Evolutionary conservation across 345 rosid species (phyloP).

Genomic region (Cardamine chenopodiifolia): DNA sequence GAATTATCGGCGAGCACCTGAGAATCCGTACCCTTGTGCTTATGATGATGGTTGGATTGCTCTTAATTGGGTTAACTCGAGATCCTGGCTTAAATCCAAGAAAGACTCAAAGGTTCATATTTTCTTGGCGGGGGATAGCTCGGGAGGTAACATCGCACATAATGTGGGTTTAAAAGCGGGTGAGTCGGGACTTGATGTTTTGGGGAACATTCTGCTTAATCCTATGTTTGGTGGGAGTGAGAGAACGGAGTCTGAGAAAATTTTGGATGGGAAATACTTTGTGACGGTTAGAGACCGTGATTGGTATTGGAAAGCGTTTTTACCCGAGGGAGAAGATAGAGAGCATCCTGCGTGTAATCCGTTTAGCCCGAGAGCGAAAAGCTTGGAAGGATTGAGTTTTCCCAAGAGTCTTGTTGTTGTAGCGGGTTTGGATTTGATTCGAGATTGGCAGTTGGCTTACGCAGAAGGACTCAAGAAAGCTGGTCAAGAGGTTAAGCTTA

Average conservation of each 20-base stretch:
- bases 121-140: constrained; percentile 89
- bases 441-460: constrained; percentile 84
- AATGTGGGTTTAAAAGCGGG: constrained; percentile 73
- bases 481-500: constrained; percentile 68
- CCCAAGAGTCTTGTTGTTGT: constrained; percentile 85
- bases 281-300: constrained; percentile 74
- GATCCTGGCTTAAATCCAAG: constrained; percentile 76
- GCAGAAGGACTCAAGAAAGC: constrained; percentile 71
- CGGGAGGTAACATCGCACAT: constrained; percentile 89
- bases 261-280: constrained; percentile 81
- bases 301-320: constrained; percentile 94
- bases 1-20: constrained; percentile 86
- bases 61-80: constrained; percentile 74
- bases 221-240: constrained; percentile 92
- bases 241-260: constrained; percentile 77
- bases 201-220: constrained; percentile 76
- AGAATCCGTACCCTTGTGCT: constrained; percentile 77
- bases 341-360: constrained; percentile 94
- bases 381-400: constrained; percentile 61
- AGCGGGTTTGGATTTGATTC: constrained; percentile 82
- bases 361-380: constrained; percentile 64
- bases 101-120: constrained; percentile 70
- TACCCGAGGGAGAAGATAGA: constrained; percentile 78
- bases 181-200: constrained; percentile 61
- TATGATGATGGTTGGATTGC: constrained; percentile 92